phyloP scores from a whole-genome alignment of 139 green algal species.

The Chlorella ohadii region DNA sequence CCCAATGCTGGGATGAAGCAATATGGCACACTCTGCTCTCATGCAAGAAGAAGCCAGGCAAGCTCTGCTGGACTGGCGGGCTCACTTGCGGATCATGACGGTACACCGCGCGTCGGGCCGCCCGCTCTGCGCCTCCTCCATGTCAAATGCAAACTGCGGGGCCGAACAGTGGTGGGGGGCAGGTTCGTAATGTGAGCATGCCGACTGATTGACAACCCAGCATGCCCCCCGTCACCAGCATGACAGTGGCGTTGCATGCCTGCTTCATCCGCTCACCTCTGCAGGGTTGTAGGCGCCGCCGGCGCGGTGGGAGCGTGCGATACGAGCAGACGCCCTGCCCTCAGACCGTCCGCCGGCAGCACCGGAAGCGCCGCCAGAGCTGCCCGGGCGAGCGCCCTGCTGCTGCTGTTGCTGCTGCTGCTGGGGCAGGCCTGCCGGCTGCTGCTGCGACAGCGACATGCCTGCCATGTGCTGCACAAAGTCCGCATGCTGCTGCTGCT shows the following conservation, averaged over 20 bases:
- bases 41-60: no score
- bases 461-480: conserved; percentile 28
- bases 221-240: no score
- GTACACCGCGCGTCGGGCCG: conserved; percentile 44
- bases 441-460: conserved; percentile 14
- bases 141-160: conserved; percentile 56
- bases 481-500: conserved; percentile 7
- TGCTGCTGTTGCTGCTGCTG: conserved; percentile 2
- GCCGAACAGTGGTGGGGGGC: neutral
- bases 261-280: conserved; percentile 7
- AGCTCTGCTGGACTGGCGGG: no score
- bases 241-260: no score
- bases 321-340: conserved; percentile 39
- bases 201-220: no score
- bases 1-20: no score
- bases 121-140: conserved; percentile 44
- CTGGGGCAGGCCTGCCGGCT: neutral
- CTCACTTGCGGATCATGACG: conserved; percentile 61
- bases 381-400: neutral
- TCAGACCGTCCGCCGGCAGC: neutral
- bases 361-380: neutral
- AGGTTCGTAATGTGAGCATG: no score
- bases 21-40: no score
- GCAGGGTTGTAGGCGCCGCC: conserved; percentile 48
- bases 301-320: conserved; percentile 42